These are phyloP conservation scores for Persicaria maculosa DNA, from an alignment of 148 eudicot species.

Conservation along the genomic window DNA sequence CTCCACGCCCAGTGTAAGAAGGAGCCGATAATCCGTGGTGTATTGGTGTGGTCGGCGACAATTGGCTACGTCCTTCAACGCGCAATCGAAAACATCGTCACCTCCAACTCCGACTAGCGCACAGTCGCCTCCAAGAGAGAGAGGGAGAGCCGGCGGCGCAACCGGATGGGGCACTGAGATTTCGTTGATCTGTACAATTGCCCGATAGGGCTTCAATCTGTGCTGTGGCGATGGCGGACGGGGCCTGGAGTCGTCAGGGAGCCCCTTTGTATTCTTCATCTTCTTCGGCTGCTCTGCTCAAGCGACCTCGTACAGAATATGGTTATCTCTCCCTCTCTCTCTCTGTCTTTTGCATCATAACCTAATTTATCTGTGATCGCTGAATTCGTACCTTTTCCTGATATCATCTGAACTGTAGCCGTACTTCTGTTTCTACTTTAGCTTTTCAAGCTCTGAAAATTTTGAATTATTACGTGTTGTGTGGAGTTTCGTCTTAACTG, in stretches of 20 bases:
- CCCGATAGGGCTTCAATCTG: not conserved
- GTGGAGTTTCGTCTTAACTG: not conserved
- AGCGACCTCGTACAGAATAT: conserved; percentile 26
- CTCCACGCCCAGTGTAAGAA: no score
- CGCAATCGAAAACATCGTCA: not conserved
- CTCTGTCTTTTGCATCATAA: not conserved
- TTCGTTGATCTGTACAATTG: not conserved
- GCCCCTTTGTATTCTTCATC: conserved; percentile 15
- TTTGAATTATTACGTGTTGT: not conserved
- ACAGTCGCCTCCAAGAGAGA: not conserved
- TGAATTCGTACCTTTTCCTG: not conserved
- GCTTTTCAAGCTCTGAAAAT: not conserved
- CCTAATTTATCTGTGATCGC: not conserved
- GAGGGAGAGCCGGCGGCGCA: not conserved
- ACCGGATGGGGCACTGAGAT: not conserved
- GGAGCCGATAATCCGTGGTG: no score
- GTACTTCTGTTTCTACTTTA: no score
- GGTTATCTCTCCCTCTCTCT: conserved; percentile 9
- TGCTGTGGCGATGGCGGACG: conserved; percentile 22
- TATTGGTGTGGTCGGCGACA: not conserved
- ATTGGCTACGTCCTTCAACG: not conserved
- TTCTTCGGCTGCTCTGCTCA: conserved; percentile 20
- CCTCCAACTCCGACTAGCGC: conserved; percentile 6
- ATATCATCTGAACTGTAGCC: not conserved
- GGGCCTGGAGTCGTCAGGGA: conserved; percentile 24